A percentile compares a stretch with the other conserved stretches of the same genome.
phyloP scores from a whole-genome alignment of 2,329 filamentous ascomycete species.

The Cryphonectria carpinicola region DNA sequence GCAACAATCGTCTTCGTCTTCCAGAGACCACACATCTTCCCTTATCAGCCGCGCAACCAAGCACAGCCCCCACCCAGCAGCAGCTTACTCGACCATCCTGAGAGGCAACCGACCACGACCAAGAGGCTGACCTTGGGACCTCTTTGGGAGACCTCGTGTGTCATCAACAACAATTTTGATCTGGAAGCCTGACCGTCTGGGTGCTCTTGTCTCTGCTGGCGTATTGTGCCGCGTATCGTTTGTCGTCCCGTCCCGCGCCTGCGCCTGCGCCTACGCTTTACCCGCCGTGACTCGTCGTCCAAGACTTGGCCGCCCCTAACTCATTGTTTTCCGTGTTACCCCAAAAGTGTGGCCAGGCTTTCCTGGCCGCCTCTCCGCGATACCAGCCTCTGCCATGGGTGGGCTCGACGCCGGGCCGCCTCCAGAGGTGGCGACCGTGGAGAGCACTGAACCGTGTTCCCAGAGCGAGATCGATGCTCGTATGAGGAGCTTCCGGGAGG shows the following conservation, averaged over 20 bases:
- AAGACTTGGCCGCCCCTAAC: neutral
- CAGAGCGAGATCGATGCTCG: slow-evolving; percentile 59
- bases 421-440: slow-evolving; percentile 39
- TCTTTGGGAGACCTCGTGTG: neutral
- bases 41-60: neutral
- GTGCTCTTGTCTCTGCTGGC: neutral
- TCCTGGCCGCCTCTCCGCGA: slow-evolving; percentile 19
- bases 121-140: neutral
- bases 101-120: slow-evolving; percentile 4
- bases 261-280: slow-evolving; percentile 18
- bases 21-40: neutral
- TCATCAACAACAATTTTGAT: neutral
- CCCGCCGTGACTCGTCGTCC: slow-evolving; percentile 24
- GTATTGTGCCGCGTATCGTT: slow-evolving; percentile 7
- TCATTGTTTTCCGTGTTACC: neutral
- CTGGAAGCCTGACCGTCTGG: neutral
- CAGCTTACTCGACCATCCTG: neutral
- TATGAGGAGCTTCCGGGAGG: slow-evolving; percentile 50
- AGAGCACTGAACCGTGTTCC: slow-evolving; percentile 63
- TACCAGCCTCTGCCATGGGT: slow-evolving; percentile 45
- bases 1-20: neutral
- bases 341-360: slow-evolving; percentile 15
- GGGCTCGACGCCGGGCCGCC: slow-evolving; percentile 43
- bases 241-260: slow-evolving; percentile 26
- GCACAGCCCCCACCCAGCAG: neutral